These are phyloP conservation scores for Penstemon davidsonii DNA, from an alignment of 257 asterid genomes.

Conservation along the genomic window DNA sequence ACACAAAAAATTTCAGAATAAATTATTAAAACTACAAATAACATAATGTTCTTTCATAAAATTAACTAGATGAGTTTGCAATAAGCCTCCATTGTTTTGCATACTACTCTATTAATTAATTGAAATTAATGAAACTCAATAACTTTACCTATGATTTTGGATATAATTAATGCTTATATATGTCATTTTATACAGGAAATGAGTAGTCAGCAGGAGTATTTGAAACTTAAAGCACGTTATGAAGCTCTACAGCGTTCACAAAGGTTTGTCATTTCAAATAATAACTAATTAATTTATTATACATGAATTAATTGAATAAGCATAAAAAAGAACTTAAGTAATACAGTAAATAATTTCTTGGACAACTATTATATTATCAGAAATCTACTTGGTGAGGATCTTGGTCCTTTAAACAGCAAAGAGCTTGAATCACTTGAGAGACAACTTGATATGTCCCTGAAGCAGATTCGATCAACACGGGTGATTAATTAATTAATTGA, in stretches of 20 bases:
- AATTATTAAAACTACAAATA: no score
- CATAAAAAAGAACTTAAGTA: not conserved
- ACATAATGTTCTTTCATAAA: no score
- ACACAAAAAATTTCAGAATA: no score
- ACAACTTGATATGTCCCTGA: constrained; percentile 90
- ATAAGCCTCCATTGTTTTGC: no score
- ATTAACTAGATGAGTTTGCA: no score
- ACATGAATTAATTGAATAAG: not conserved
- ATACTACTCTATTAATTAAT: no score
- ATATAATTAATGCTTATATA: not conserved
- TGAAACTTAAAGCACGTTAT: constrained; percentile 93
- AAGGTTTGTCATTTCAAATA: constrained; percentile 46
- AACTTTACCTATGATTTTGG: not conserved
- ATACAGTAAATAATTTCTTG: not conserved
- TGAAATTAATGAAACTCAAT: not conserved
- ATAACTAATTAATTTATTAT: not conserved
- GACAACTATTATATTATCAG: constrained; percentile 32
- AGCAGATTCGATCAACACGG: constrained; percentile 94
- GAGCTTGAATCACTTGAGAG: constrained; percentile 95
- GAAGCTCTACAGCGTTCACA: constrained; percentile 95
- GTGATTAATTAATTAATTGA: constrained; percentile 32
- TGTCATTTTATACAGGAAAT: constrained; percentile 54
- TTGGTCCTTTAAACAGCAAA: constrained; percentile 91
- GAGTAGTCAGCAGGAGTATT: constrained; percentile 97
- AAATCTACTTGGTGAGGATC: constrained; percentile 97